Evolutionary conservation across 495 filamentous ascomycete genomes (phyloP).

Genomic region (Oidiodendron maius): DNA sequence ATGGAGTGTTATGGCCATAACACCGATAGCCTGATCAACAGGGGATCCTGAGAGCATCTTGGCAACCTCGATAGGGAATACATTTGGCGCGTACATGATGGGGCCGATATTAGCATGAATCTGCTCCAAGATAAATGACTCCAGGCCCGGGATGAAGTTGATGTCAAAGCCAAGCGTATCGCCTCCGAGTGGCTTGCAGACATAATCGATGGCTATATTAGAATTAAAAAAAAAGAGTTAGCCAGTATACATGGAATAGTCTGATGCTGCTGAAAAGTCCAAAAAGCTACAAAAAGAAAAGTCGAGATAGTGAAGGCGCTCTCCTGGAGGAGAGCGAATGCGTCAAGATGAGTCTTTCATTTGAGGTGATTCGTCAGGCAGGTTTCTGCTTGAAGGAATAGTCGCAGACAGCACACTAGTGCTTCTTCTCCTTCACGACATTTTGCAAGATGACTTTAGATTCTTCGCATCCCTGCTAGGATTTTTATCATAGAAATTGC

Average conservation of each 20-base stretch:
- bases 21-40: conserved; percentile 92
- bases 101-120: conserved; percentile 87
- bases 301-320: conserved; percentile 3
- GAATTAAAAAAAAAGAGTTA: conserved; percentile 5
- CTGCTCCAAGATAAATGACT: conserved; percentile 89
- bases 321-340: not conserved
- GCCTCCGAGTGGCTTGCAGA: conserved; percentile 94
- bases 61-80: conserved; percentile 96
- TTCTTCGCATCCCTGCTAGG: not conserved
- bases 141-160: conserved; percentile 94
- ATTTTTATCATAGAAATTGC: not conserved
- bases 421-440: not conserved
- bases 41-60: conserved; percentile 97
- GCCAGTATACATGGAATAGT: not conserved
- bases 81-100: conserved; percentile 97
- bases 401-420: not conserved
- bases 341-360: not conserved
- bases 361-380: conserved; percentile 2
- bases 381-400: not conserved
- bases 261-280: not conserved
- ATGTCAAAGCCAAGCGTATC: conserved; percentile 96
- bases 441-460: not conserved
- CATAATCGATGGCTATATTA: conserved; percentile 79
- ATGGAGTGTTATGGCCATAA: conserved; percentile 85
- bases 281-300: conserved; percentile 8